Percentiles rank a stretch among this genome's conserved stretches.
phyloP scores from a whole-genome alignment of 164 flowering plant genomes.

The Vitis rupestris region DNA sequence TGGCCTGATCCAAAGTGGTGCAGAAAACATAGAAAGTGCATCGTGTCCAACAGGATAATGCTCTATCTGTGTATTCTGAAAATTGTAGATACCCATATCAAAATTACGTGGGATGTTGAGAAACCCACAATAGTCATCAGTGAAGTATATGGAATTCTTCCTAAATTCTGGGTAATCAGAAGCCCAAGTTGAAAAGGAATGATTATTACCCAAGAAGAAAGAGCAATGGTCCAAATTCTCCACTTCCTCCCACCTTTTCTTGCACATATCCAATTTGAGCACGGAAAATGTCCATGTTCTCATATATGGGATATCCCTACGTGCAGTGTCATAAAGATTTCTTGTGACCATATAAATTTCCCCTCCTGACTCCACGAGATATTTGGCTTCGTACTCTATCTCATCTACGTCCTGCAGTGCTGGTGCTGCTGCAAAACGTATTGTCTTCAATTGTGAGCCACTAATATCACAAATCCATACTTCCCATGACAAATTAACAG shows the following conservation, averaged over 20 bases:
- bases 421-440: not conserved
- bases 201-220: constrained; percentile 6
- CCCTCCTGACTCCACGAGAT: not conserved
- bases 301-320: not conserved
- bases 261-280: not conserved
- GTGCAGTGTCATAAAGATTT: not conserved
- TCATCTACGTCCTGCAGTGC: not conserved
- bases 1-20: too few species aligned
- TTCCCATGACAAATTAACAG: not conserved
- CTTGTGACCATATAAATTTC: not conserved
- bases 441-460: not conserved
- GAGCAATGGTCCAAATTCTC: not conserved
- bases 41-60: not conserved
- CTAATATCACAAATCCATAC: not conserved
- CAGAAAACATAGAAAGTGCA: too few species aligned
- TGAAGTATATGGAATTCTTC: constrained; percentile 4
- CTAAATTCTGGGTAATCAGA: not conserved
- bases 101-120: too few species aligned
- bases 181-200: not conserved
- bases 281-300: not conserved
- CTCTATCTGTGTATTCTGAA: not conserved
- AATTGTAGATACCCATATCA: constrained; percentile 6
- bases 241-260: not conserved
- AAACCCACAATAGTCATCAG: constrained; percentile 1
- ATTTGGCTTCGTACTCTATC: not conserved